Base-by-base conservation (phyloP, 2,329 filamentous ascomycete species). In the Coniochaeta sp. region DNA sequence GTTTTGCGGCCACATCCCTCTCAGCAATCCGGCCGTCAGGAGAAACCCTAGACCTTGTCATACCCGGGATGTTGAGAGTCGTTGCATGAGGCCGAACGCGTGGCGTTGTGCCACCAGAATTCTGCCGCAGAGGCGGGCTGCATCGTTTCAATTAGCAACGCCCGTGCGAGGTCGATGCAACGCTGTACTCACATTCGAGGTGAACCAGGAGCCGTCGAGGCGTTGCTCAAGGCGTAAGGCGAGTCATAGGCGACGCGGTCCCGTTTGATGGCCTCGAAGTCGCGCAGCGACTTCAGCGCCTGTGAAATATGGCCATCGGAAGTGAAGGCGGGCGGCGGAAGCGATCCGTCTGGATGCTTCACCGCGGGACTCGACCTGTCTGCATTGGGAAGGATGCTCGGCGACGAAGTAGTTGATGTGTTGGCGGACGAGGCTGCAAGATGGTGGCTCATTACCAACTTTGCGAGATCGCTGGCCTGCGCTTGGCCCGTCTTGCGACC, bases 21-120 rank as follows among this genome's bases (percentile, higher is more conserved):
- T 93, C 88, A 60, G 95, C 89, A 67, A 99, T 99, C 68, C 91
- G 87, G 66, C 95, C 95, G 74, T 99, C 95, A 9, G 95, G 95
- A 1, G 95, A 99, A 57, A 96, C 91, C 70, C 91, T 91, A 62
- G 93, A 98, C 70, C 92, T 89, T 62, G 95, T 99, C 80, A 99
- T 87, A 65, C 95, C 95, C 61, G 95, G 95, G 62, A 99, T 97
- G 73, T 96, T 96, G 68, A 98, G 87, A 16, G 95, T 97, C 17
- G 95, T 98, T 11, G 95, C 92, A 74, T 96, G 91, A 24, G 88
- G 83, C 65, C 89, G 86, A 57, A 91, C 83, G 64, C 89, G 83
- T 31, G 93, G 92, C 6, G 93, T 96, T 28, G 87, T 86, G 58
- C 81, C 82, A 61, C 89, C 89, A 12, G 91, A 95, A 68, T 88